Evolutionary conservation across 139 green algal species (phyloP).

Genomic region (Limnomonas spitsbergensis): DNA sequence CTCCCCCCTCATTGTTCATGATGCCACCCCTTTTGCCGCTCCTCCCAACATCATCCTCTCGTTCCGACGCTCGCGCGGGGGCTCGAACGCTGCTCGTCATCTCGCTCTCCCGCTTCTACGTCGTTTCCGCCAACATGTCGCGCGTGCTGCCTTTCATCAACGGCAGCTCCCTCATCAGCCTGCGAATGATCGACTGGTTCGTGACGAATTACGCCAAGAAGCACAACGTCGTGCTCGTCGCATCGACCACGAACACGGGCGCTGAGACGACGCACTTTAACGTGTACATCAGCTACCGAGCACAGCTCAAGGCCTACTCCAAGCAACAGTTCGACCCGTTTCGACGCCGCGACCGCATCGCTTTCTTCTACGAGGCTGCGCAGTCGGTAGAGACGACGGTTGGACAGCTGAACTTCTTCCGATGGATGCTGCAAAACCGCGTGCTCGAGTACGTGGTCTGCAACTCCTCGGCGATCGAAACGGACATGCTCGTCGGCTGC

Average conservation of each 20-base stretch:
- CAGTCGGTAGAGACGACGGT: slow-evolving; percentile 4
- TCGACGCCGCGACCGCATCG: slow-evolving; percentile 11
- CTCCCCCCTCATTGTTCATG: too few relatives aligned
- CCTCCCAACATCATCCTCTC: too few relatives aligned
- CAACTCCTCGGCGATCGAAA: slow-evolving; percentile 10
- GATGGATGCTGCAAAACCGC: slow-evolving; percentile 9
- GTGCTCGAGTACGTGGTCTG: slow-evolving; percentile 12
- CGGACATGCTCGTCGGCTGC: slow-evolving; percentile 2
- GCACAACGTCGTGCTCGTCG: slow-evolving; percentile 9
- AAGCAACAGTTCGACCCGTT: slow-evolving; percentile 26
- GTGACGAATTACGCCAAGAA: slow-evolving; percentile 12
- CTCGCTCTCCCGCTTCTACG: slow-evolving; percentile 10
- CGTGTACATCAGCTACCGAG: slow-evolving; percentile 19
- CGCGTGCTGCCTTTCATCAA: background rate
- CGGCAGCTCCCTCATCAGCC: background rate
- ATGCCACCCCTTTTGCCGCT: too few relatives aligned
- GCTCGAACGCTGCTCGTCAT: background rate
- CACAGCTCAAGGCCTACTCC: slow-evolving; percentile 24
- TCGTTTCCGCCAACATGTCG: background rate
- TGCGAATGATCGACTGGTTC: slow-evolving; percentile 21
- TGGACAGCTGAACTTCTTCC: slow-evolving; percentile 25
- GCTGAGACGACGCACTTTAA: background rate
- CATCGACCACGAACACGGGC: background rate
- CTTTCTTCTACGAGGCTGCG: background rate
- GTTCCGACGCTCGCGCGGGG: too few relatives aligned